Percentiles rank a stretch among this genome's conserved stretches.
Conservation (phyloP, 2,329 filamentous ascomycete genomes). For the Penicillium freii region DNA sequence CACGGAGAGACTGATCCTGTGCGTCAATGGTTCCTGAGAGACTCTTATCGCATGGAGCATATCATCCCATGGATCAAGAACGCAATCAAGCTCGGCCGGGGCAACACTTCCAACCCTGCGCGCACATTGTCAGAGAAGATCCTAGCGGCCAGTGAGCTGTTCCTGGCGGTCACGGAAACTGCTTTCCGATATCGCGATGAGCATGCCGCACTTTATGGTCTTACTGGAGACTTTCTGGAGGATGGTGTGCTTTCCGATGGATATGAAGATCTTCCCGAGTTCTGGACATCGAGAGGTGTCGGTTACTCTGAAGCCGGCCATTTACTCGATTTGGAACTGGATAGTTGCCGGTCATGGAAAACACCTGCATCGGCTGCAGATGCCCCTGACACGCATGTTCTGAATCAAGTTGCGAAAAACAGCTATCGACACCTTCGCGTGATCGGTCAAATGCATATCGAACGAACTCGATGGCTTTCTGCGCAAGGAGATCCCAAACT, state of each 20-base stretch:
- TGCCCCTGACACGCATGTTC: slow-evolving; percentile 32
- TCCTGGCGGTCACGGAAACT: slow-evolving; percentile 62
- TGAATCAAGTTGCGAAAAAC: slow-evolving; percentile 52
- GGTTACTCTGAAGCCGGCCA: slow-evolving; percentile 40
- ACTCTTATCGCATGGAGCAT: slow-evolving; percentile 68
- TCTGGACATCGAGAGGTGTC: slow-evolving; percentile 72
- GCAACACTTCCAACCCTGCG: slow-evolving; percentile 56
- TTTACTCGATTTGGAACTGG: slow-evolving; percentile 42
- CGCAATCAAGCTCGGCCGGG: slow-evolving; percentile 70
- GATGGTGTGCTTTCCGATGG: slow-evolving; percentile 62
- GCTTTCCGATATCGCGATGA: slow-evolving; percentile 69
- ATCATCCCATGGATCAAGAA: slow-evolving; percentile 78
- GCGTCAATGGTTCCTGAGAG: slow-evolving; percentile 81
- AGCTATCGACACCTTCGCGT: slow-evolving; percentile 56
- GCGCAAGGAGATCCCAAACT: slow-evolving; percentile 52
- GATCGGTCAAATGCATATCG: slow-evolving; percentile 57
- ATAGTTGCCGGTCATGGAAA: slow-evolving; percentile 41
- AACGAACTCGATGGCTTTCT: slow-evolving; percentile 59
- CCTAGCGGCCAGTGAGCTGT: slow-evolving; percentile 72
- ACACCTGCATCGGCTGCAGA: slow-evolving; percentile 34
- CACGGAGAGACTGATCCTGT: slow-evolving; percentile 74
- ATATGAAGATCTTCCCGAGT: slow-evolving; percentile 69
- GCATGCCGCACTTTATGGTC: slow-evolving; percentile 69
- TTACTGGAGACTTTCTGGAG: slow-evolving; percentile 64
- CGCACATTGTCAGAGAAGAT: slow-evolving; percentile 47